A percentile compares a stretch with the other conserved stretches of the same genome.
Conservation (phyloP, 176 grass and related monocot genomes). For the Leersia perrieri region DNA sequence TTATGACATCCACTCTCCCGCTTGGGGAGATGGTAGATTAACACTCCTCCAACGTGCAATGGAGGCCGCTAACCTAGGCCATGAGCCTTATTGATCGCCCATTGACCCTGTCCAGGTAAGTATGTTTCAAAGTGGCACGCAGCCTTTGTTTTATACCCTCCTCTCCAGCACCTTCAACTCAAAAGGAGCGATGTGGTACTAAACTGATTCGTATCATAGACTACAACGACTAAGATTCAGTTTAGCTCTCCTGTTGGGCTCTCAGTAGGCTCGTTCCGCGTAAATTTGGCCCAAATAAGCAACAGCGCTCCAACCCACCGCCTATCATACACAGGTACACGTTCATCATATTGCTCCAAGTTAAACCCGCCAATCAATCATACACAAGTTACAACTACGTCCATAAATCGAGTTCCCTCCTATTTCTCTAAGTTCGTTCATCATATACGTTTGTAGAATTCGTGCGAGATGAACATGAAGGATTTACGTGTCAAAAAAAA, state of each 20-base stretch:
- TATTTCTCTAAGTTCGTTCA: too few relatives aligned
- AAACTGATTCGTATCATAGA: not conserved
- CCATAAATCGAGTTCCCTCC: too few relatives aligned
- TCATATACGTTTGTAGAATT: too few relatives aligned
- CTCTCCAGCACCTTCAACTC: not conserved
- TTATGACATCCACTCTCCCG: too few relatives aligned
- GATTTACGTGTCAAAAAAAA: too few relatives aligned
- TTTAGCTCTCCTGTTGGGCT: not conserved
- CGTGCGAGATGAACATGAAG: too few relatives aligned
- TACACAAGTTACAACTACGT: too few relatives aligned
- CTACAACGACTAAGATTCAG: not conserved
- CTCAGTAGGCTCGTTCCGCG: not conserved
- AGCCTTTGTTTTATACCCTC: not conserved
- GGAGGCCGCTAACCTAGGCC: conserved; percentile 37
- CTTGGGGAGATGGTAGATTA: too few relatives aligned
- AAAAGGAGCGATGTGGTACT: not conserved
- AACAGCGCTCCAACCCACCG: too few relatives aligned
- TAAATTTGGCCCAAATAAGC: not conserved
- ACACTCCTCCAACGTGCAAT: not conserved
- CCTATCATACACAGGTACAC: too few relatives aligned
- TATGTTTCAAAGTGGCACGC: not conserved
- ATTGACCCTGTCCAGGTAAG: conserved; percentile 56
- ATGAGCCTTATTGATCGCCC: conserved; percentile 36
- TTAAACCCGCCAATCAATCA: too few relatives aligned
- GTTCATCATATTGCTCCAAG: too few relatives aligned